Conservation (phyloP, 345 rosid species). For the Ceriops decandra region DNA sequence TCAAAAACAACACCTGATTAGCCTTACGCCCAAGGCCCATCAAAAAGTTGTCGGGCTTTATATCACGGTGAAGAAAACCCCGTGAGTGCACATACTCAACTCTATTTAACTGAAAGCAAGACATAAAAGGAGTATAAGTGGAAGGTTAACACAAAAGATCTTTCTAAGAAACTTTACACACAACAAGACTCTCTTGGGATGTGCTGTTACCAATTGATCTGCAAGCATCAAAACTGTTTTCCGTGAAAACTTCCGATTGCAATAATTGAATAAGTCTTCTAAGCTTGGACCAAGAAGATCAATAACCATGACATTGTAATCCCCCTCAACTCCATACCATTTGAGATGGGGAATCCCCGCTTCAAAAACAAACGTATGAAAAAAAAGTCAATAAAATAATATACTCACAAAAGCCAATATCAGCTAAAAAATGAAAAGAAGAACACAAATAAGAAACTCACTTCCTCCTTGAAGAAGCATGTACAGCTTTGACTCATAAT, state of each 20-base stretch:
- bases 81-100: slow-evolving; percentile 71
- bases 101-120: slow-evolving; percentile 54
- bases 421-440: background rate
- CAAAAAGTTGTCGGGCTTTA: slow-evolving; percentile 82
- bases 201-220: slow-evolving; percentile 63
- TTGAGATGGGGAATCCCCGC: slow-evolving; percentile 80
- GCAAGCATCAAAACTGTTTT: slow-evolving; percentile 88
- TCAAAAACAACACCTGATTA: slow-evolving; percentile 51
- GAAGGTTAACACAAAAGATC: background rate
- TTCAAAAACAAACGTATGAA: slow-evolving; percentile 22
- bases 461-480: slow-evolving; percentile 93
- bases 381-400: background rate
- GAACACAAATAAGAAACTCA: slow-evolving; percentile 28
- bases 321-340: slow-evolving; percentile 83
- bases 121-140: slow-evolving; percentile 7
- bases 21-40: slow-evolving; percentile 87
- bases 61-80: slow-evolving; percentile 87
- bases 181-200: background rate
- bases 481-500: slow-evolving; percentile 75
- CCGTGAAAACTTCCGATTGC: slow-evolving; percentile 64
- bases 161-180: background rate
- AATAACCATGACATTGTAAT: slow-evolving; percentile 77
- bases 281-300: slow-evolving; percentile 90
- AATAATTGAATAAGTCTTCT: slow-evolving; percentile 77
- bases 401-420: background rate